These are phyloP conservation scores for Axilococcus clingmanii DNA, from an alignment of 139 green algal species.

Conservation along the genomic window DNA sequence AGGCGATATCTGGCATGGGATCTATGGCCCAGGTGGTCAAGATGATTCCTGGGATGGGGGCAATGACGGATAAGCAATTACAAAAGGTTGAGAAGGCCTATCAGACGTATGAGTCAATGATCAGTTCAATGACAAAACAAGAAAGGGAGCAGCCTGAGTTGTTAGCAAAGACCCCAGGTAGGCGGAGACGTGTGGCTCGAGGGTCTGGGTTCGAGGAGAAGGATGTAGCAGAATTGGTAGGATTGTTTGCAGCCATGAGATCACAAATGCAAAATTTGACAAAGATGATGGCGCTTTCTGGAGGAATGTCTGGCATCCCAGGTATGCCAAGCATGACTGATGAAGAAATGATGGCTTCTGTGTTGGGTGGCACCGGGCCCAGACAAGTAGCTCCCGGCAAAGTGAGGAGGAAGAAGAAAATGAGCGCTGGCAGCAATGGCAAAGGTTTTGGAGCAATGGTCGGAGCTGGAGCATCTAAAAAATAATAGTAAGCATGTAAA, in stretches of 20 bases:
- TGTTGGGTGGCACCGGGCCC: slow-evolving; percentile 23
- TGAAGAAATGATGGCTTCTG: slow-evolving; percentile 50
- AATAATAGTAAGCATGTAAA: background rate
- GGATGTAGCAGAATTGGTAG: slow-evolving; percentile 66
- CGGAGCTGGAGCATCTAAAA: slow-evolving; percentile 6
- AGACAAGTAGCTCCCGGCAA: slow-evolving; percentile 38
- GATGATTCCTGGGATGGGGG: slow-evolving; percentile 85
- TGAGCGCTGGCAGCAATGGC: background rate
- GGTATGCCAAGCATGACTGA: slow-evolving; percentile 49
- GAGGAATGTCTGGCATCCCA: slow-evolving; percentile 23
- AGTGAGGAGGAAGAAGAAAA: slow-evolving; percentile 39
- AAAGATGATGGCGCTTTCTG: slow-evolving; percentile 60
- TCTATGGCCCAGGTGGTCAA: slow-evolving; percentile 77
- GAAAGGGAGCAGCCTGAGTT: slow-evolving; percentile 80
- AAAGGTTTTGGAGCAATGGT: background rate
- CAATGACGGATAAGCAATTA: slow-evolving; percentile 84
- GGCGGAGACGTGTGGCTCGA: slow-evolving; percentile 31
- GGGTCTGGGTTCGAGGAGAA: slow-evolving; percentile 48
- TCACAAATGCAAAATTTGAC: slow-evolving; percentile 57
- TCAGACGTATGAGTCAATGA: slow-evolving; percentile 70
- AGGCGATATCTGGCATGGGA: slow-evolving; percentile 91
- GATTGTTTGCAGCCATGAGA: slow-evolving; percentile 68
- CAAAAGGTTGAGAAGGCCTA: slow-evolving; percentile 58
- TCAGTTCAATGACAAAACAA: slow-evolving; percentile 73
- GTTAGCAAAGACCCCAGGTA: slow-evolving; percentile 52